Evolutionary conservation across 1,284 basidiomycete genomes (phyloP).

Genomic region (Moesziomyces parantarcticus): DNA sequence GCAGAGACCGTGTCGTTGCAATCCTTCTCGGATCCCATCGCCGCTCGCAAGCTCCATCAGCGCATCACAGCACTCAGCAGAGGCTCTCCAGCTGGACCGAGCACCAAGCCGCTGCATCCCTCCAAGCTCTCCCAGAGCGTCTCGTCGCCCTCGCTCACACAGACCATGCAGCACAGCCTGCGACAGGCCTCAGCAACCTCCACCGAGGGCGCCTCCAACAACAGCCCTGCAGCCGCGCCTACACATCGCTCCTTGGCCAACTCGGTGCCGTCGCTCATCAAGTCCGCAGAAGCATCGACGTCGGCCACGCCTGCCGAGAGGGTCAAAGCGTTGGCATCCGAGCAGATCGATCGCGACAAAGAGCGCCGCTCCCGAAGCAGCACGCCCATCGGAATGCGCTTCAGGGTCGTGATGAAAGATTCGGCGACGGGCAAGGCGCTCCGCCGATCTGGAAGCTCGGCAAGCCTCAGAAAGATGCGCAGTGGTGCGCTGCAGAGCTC

Average conservation of each 20-base stretch:
- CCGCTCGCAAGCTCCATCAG: slow-evolving; percentile 38
- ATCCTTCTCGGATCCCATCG: slow-evolving; percentile 48
- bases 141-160: slow-evolving; percentile 27
- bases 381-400: slow-evolving; percentile 34
- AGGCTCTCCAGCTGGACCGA: slow-evolving; percentile 8
- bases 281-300: slow-evolving; percentile 10
- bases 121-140: slow-evolving; percentile 42
- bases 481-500: slow-evolving; percentile 17
- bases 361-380: slow-evolving; percentile 31
- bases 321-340: slow-evolving; percentile 43
- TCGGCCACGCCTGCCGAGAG: slow-evolving; percentile 22
- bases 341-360: slow-evolving; percentile 41
- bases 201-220: neutral
- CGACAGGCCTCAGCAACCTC: neutral
- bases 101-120: slow-evolving; percentile 26
- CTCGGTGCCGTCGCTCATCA: slow-evolving; percentile 29
- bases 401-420: slow-evolving; percentile 42
- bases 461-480: slow-evolving; percentile 41
- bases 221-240: neutral
- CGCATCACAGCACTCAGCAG: slow-evolving; percentile 44
- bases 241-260: slow-evolving; percentile 23
- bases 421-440: slow-evolving; percentile 18
- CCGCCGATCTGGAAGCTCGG: slow-evolving; percentile 31
- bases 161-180: slow-evolving; percentile 4
- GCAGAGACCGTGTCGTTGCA: slow-evolving; percentile 55